Percentiles rank a stretch among this genome's conserved stretches.
phyloP scores from a whole-genome alignment of 495 filamentous ascomycete genomes.

The Xeromyces bisporus region DNA sequence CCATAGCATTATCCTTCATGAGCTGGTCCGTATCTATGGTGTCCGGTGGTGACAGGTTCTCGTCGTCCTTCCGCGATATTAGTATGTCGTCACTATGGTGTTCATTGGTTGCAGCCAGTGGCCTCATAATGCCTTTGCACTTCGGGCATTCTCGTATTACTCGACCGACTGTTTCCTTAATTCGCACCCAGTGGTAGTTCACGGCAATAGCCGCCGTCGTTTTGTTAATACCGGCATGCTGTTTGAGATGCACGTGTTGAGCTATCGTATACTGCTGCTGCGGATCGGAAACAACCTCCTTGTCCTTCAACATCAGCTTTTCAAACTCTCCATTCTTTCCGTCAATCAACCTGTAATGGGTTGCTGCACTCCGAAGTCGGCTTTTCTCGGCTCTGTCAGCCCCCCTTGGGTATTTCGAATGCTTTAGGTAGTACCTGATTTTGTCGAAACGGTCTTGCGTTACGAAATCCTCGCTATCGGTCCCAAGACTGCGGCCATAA shows the following conservation, averaged over 20 bases:
- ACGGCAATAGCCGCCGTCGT: slow-evolving; percentile 89
- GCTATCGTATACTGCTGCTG: slow-evolving; percentile 87
- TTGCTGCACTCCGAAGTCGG: slow-evolving; percentile 79
- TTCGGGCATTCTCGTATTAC: slow-evolving; percentile 85
- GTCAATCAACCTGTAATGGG: slow-evolving; percentile 69
- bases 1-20: slow-evolving; percentile 18
- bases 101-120: slow-evolving; percentile 18
- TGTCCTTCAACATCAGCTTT: slow-evolving; percentile 88
- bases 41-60: slow-evolving; percentile 6
- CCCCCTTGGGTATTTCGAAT: slow-evolving; percentile 81
- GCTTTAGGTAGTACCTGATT: slow-evolving; percentile 92
- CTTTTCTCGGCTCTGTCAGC: slow-evolving; percentile 93
- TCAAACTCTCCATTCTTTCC: slow-evolving; percentile 39
- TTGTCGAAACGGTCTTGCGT: slow-evolving; percentile 97
- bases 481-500: slow-evolving; percentile 73
- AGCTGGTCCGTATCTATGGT: slow-evolving; percentile 11
- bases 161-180: slow-evolving; percentile 90
- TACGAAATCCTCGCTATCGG: slow-evolving; percentile 69
- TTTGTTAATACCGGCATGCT: slow-evolving; percentile 96
- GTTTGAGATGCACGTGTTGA: slow-evolving; percentile 48
- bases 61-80: slow-evolving; percentile 1
- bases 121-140: slow-evolving; percentile 68
- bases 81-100: slow-evolving; percentile 14
- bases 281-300: slow-evolving; percentile 88
- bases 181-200: slow-evolving; percentile 94